Evolutionary conservation across 2,329 filamentous ascomycete genomes (phyloP), one percentile per base, ranked within the genome.

Genomic region (Calonectria pseudoreteaudii): DNA sequence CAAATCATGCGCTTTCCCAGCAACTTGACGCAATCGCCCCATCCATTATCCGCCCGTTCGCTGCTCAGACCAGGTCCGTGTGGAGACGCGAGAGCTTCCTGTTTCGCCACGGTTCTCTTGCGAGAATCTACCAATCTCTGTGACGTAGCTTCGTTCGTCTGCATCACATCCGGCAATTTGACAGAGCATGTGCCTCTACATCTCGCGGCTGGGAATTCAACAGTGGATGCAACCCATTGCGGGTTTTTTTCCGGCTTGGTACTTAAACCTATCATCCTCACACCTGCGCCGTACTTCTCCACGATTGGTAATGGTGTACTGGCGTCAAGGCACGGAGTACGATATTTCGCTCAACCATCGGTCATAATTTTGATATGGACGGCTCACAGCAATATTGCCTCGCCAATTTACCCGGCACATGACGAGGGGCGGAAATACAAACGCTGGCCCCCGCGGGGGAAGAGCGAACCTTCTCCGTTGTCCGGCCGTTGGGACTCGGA

Each of bases 61-160:
- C 56, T 68, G 70, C 58, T 65, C 66, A 72, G 49, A 38, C 66
- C 65, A 60, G 62, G 60, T 56, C 31, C 26, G 50, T 36, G 70
- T 72, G 70, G 70, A 64, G 66, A 58, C 53, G 20, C 47, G 44
- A 41, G n/a, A 64, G 14, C 47, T 44, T 68, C 36, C 65, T 49
- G 65, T 62, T 64, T 72, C 53, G 65, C 65, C 65, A 66, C 70
- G 67, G 70, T 72, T 68, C 68, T 77, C 75, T 52, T 56, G 52
- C 16, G 62, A 65, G 56, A 67, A 75, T 76, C 76, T 60, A 34
- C 76, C 38, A 52, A 62, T 72, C 49, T 60, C 28, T 78, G 74
- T 80, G 78, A 80, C 75, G 78, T 80, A 72, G 76, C 65, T 72
- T 79, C 72, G 74, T 68, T 69, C n/a, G 44, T 47, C 44, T 13